phyloP scores from a whole-genome alignment of 768 basidiomycete genomes.

The Tulasnella calospora region DNA sequence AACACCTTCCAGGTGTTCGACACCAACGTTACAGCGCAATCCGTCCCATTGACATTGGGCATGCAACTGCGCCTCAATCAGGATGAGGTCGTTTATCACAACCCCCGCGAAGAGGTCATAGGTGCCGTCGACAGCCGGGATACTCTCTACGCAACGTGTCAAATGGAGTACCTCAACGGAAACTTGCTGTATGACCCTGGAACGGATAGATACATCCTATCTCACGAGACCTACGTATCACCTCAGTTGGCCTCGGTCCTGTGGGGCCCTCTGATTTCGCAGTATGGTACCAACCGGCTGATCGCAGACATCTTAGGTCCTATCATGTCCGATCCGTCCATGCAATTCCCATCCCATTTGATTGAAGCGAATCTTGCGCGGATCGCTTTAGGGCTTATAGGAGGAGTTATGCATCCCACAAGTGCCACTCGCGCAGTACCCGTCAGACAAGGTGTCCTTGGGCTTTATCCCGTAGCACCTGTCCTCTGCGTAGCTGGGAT shows the following conservation, averaged over 20 bases:
- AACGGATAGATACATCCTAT: neutral
- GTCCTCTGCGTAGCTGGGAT: neutral
- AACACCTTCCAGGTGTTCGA: neutral
- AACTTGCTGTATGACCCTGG: neutral
- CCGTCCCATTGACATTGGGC: neutral
- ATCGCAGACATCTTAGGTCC: neutral
- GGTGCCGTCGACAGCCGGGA: neutral
- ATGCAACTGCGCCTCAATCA: neutral
- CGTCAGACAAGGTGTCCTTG: neutral
- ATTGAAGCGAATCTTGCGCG: neutral
- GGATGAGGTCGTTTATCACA: neutral
- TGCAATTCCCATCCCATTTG: neutral
- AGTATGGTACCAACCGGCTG: slow-evolving; percentile 1
- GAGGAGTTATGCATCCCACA: neutral
- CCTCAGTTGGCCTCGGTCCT: neutral
- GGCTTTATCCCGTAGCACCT: neutral
- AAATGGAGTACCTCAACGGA: neutral
- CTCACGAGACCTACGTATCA: neutral
- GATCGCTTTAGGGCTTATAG: neutral
- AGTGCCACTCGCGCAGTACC: neutral
- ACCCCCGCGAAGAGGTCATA: neutral
- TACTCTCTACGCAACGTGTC: neutral
- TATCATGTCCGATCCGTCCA: neutral
- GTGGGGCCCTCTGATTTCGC: neutral
- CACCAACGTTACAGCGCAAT: neutral